Base-by-base conservation (phyloP, 2,329 filamentous ascomycete genomes). In the Sclerotinia glacialis region DNA sequence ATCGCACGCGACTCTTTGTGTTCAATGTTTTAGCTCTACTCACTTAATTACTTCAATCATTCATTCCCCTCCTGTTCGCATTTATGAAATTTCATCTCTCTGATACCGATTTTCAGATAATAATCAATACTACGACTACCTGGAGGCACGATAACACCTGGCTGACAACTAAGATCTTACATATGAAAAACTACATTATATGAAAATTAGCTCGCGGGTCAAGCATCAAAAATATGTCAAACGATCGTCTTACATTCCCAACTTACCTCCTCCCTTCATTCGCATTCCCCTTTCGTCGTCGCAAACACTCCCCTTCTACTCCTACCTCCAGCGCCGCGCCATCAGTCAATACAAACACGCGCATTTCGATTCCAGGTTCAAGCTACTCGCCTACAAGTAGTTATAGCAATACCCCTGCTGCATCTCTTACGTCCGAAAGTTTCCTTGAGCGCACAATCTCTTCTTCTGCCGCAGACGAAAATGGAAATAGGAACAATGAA, bases 231-330 rank as follows among this genome's bases (percentile, higher is more conserved):
- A 60, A 55, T 37, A 42, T 58, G 28, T 62, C 63, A 16, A 56
- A 55, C 34, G 63, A 66, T 37, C 70, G 70, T 28, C 71, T 71
- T 44, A 69, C 68, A 37, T 85, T 86, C 71, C 79, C 83, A 14
- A 78, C 74, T 69, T 86, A 82, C 72, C 77, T 86, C 34, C 78
- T 86, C 28, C 83, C 83, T 14, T 82, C 78, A 73, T 77, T 86
- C 70, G 78, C 76, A 55, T 78, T 84, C 53, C 78, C 81, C 69
- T 78, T 78, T 52, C 79, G 79, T 61, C 79, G 80, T 67, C 77
- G 77, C 50, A 69, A 72, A 31, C 68, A 71, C 28, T 77, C 78
- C 12, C 73, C 77, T 16, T 76, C 75, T n/a, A 73, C 69, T 65
- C 69, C 69, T 40, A 65, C 67, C 9, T 70, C 72, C 26, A 69